Conservation (phyloP, 306 rosid species). For the Luffa aegyptiaca region DNA sequence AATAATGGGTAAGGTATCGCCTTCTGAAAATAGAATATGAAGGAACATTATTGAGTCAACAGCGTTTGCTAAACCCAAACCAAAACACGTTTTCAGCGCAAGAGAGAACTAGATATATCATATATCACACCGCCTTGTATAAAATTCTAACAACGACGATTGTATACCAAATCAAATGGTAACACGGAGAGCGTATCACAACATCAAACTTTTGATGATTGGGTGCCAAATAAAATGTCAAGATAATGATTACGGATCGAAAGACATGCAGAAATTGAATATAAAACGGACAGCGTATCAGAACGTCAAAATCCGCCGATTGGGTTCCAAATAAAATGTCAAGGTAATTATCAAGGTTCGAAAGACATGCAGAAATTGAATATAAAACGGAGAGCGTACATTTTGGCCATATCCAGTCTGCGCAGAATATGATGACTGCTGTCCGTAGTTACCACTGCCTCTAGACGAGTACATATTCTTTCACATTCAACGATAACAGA, state of each 20-base stretch:
- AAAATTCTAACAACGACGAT: background rate
- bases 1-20: background rate
- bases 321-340: background rate
- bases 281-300: background rate
- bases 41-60: background rate
- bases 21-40: background rate
- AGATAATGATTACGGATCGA: background rate
- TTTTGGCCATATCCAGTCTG: slow-evolving; percentile 81
- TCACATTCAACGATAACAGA: background rate
- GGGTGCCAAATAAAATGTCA: background rate
- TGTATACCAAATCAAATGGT: background rate
- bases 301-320: background rate
- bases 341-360: background rate
- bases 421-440: slow-evolving; percentile 66
- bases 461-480: slow-evolving; percentile 65
- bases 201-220: background rate
- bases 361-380: background rate
- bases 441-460: slow-evolving; percentile 78
- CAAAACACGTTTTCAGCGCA: background rate
- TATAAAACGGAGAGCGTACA: slow-evolving; percentile 19
- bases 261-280: background rate
- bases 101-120: background rate
- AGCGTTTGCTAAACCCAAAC: background rate
- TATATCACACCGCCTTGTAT: background rate
- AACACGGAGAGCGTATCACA: background rate